Conservation (phyloP, 352 stramenopile genomes). For the Achlya hypogyna region DNA sequence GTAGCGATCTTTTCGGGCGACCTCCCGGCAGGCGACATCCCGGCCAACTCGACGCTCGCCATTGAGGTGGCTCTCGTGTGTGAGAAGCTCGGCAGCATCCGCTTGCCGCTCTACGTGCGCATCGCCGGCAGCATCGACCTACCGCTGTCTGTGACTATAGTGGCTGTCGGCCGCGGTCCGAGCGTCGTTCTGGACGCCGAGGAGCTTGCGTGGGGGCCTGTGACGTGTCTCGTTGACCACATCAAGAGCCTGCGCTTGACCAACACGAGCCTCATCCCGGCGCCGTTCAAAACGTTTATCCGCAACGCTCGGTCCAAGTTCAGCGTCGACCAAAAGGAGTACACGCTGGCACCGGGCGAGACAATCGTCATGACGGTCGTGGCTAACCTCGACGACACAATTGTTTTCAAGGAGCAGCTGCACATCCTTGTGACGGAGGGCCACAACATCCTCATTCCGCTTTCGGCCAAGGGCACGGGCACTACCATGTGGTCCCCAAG, state of each 20-base stretch:
- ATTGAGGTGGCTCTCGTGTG: slow-evolving; percentile 82
- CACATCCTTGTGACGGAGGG: slow-evolving; percentile 89
- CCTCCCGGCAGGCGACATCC: slow-evolving; percentile 54
- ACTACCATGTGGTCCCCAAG: slow-evolving; percentile 90
- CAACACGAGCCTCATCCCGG: slow-evolving; percentile 87
- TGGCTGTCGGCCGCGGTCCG: slow-evolving; percentile 72
- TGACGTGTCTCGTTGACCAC: slow-evolving; percentile 82
- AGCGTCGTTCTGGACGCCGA: slow-evolving; percentile 72
- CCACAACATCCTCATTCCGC: slow-evolving; percentile 81
- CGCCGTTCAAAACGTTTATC: slow-evolving; percentile 89
- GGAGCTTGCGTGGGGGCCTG: slow-evolving; percentile 86
- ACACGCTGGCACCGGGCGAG: slow-evolving; percentile 71
- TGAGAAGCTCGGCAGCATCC: slow-evolving; percentile 86
- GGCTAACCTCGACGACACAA: slow-evolving; percentile 90
- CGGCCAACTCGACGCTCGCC: slow-evolving; percentile 37
- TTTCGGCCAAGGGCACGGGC: slow-evolving; percentile 86
- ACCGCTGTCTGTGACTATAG: slow-evolving; percentile 82
- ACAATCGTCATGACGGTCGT: slow-evolving; percentile 62
- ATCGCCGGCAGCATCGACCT: slow-evolving; percentile 83
- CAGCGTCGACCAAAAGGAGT: slow-evolving; percentile 83
- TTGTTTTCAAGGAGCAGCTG: slow-evolving; percentile 88
- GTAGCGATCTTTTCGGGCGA: slow-evolving; percentile 74
- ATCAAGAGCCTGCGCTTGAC: slow-evolving; percentile 61
- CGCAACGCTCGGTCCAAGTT: slow-evolving; percentile 89
- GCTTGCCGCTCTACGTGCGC: slow-evolving; percentile 78